Evolutionary conservation across 2,329 filamentous ascomycete species (phyloP), one percentile per base, ranked within the genome.

Genomic region (Ophiostoma pallidulum): DNA sequence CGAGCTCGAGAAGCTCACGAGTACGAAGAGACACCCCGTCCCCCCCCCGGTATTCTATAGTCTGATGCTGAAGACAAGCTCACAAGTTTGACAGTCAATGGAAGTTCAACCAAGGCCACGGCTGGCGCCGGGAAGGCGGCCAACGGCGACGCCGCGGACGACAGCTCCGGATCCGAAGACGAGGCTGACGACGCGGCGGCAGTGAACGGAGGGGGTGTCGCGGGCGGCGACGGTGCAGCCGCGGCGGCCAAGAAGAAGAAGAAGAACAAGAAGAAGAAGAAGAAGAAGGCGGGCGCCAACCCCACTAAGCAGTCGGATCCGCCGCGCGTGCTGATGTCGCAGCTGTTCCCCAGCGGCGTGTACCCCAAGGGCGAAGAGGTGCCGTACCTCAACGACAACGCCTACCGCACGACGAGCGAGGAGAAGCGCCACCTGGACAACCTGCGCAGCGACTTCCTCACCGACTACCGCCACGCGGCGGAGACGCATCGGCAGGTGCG

Each of bases 381-480:
- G 56, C 82, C 89, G 55, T 94, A 94, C 66, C 66, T 72, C 52
- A 73, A 87, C 60, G 86, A 91, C 57, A 92, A 92, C 63, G 65
- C 74, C 35, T 86, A 81, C 64, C 80, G 88, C 49, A 92, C 84
- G 4, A 94, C 87, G 12, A 80, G 73, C 63, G 87, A 91, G 65
- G 88, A 94, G 71, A 89, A 90, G 69, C 78, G 86, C 45, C 80
- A 91, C 59, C 73, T 90, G 46, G 85, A 90, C 64, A 84, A 84
- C 59, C 78, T 88, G 70, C 84, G 88, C 64, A 80, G 78, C 57
- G 82, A 89, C 56, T 88, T 84, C 68, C 67, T 91, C 41, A 75
- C 73, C 49, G 86, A 91, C 59, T 91, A 90, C 64, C 80, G 86
- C 54, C 76, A 88, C 52, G 86, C 75, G 45, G 84, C 86, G 24